Evolutionary conservation across 1,284 basidiomycete genomes (phyloP), one percentile per base, ranked within the genome.

Genomic region (Cryptococcus floricola): DNA sequence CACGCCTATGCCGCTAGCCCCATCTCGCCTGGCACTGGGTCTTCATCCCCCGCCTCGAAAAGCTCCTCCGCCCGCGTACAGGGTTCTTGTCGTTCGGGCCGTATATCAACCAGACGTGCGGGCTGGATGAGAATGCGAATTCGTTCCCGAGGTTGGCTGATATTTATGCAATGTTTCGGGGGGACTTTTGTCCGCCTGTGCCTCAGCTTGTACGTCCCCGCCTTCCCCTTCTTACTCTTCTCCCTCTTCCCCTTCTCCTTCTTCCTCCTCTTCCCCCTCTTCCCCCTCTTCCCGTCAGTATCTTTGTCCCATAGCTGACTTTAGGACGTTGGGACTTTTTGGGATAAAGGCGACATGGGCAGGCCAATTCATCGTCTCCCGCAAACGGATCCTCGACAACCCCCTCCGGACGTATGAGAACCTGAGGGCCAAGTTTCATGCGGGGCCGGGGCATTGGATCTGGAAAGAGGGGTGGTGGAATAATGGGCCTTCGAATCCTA

Each of bases 11-110:
- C n/a, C n/a, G n/a, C n/a, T n/a, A 67, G 59, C 75, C 76, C 5
- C 75, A 78, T 39, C 45, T 77, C 16, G 75, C 75, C 0, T 77
- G 75, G 76, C 55, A 70, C 31, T 70, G 65, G 66, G 60, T 74
- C 38, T 68, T 73, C 18, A 31, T 58, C n/a, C 70, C 74, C 1
- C 67, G 75, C 1, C 48, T 78, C 9, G 50, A 67, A 28, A 57
- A 47, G 5, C 44, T 64, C 13, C 45, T 75, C 9, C 23, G 41
- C 1, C 38, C 56, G 9, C 48, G 57, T 2, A 73, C 70, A 0
- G 76, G 74, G 0, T 78, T 77, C 56, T 42, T 75, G 23, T 69
- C 66, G 2, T 65, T 77, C 53, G 73, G 75, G 1, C 71, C 73
- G 25, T 74, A 75, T 47, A 52, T 70, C 46, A 64, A 58, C 16